Evolutionary conservation across 2,329 filamentous ascomycete species (phyloP), one percentile per base, ranked within the genome.

Genomic region (Aureobasidium sp.): DNA sequence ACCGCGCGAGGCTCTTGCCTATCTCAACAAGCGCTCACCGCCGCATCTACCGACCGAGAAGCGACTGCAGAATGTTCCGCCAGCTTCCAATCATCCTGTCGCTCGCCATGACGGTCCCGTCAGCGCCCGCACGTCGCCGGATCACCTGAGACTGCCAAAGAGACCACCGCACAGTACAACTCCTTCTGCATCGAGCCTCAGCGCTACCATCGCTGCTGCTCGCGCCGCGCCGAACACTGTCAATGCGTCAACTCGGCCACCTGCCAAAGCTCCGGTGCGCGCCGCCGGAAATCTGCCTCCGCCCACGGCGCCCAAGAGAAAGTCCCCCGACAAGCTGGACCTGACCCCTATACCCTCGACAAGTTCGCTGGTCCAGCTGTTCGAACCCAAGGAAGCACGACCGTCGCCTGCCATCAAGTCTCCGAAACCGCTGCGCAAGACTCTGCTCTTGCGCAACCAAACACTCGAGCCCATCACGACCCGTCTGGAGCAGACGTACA

Each of bases 321-420:
- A 32, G 16, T 59, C 57, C 2, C 39, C 34, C 5, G 62, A 65
- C 25, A 47, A 44, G 9, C 50, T 79, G 13, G 83, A 89, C 69
- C 81, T 82, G 11, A 80, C 78, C 1, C 77, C 84, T 6, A 86
- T 88, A 53, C 76, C 82, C 29, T 80, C 87, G 0, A 86, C 87
- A 0, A 83, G 78, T 3, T 82, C 85, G 5, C 76, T 90, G 25
- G 86, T 90, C 59, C 82, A 82, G 41, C 79, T 89, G 75, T 90
- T 90, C 66, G 88, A 91, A 73, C 77, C 79, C 65, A 79, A 75
- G 42, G 62, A 63, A 48, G 57, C 65, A 47, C 29, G 47, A 15
- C 36, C 53, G 21, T 9, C 16, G 29, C 44, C 53, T 36, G 37
- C 25, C 25, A 64, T 68, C 41, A 59, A 69, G 45, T 76, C 75